Base-by-base conservation (phyloP, 495 filamentous ascomycete species). In the Trichocladium uniseriatum region DNA sequence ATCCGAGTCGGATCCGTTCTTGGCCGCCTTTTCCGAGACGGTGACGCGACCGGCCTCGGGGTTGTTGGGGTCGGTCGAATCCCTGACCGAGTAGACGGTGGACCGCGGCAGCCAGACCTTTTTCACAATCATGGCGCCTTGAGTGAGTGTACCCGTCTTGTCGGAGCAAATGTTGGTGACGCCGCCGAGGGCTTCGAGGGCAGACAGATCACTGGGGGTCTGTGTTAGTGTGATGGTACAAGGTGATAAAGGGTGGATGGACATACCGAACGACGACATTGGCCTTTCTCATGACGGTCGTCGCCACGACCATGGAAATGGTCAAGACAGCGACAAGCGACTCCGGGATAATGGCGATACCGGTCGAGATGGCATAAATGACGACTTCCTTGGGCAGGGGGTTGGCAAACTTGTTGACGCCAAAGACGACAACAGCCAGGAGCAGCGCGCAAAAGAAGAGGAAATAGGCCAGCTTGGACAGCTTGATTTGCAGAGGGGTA, bases 121-220 rank as follows among this genome's bases (percentile, higher is more conserved):
- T 50, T 82, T 79, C 14, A 86, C 80, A 11, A 91, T 82, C 85
- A 89, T 74, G 58, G 81, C 69, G n/a, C 82, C 82, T 58, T 84
- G 79, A 0, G 87, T 92, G 16, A 92, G 69, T 0, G 87, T 92
- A 4, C 87, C 87, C 2, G 87, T 92, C 60, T 92, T 92, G 64
- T 92, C 87, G 8, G 86, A 89, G 63, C 87, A 92, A 54, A 92
- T 91, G 57, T 90, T 89, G 45, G 85, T 89, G 31, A 91, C 83
- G 32, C 86, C 86, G 11, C 86, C 87, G 13, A 92, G 78, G 1
- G 87, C 87, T 62, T 92, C 87, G 16, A 92, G 75, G 8, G 86
- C 86, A 44, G 82, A 83, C 19, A 90, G 70, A 54, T 87, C 69
- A 49, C 49, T 50, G 29, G 3, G 13, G 1, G 6, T 2, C 1